Evolutionary conservation across 1,284 basidiomycete species (phyloP).

Genomic region (Cryptococcus sp.): DNA sequence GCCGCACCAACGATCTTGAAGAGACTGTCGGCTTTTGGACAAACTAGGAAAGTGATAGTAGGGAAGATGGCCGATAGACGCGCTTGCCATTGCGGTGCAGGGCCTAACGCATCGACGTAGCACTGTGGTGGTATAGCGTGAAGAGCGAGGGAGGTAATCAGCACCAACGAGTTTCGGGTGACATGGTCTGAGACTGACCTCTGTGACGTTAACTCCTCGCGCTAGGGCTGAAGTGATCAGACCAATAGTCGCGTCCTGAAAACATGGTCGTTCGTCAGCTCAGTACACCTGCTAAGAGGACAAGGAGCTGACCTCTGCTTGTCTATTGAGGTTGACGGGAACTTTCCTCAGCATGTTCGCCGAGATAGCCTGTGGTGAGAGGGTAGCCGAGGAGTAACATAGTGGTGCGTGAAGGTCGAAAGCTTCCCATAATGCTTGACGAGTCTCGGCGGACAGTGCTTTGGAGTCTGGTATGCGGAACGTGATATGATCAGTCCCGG

Average conservation of each 20-base stretch:
- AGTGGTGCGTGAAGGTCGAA: constrained; percentile 37
- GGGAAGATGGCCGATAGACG: constrained; percentile 78
- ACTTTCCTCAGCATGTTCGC: constrained; percentile 82
- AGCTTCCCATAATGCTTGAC: constrained; percentile 55
- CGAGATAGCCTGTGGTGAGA: constrained; percentile 81
- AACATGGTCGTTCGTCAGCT: background rate
- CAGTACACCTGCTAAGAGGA: background rate
- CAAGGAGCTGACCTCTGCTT: constrained; percentile 63
- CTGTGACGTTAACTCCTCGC: constrained; percentile 77
- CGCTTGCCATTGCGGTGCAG: constrained; percentile 77
- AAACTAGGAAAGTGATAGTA: constrained; percentile 81
- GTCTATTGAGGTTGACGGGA: constrained; percentile 86
- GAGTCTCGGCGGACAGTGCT: constrained; percentile 72
- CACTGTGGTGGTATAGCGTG: constrained; percentile 59
- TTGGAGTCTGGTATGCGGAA: constrained; percentile 67
- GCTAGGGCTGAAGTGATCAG: constrained; percentile 81
- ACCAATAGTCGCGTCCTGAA: constrained; percentile 74
- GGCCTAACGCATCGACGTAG: constrained; percentile 93
- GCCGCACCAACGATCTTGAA: constrained; percentile 97
- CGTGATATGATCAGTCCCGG: background rate
- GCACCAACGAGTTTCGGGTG: background rate
- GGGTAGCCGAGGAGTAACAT: constrained; percentile 56
- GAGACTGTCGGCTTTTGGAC: constrained; percentile 88
- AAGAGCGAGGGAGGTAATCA: background rate
- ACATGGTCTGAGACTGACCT: constrained; percentile 57